Evolutionary conservation across 2,329 filamentous ascomycete species (phyloP).

Genomic region (Pseudogymnoascus destructans): DNA sequence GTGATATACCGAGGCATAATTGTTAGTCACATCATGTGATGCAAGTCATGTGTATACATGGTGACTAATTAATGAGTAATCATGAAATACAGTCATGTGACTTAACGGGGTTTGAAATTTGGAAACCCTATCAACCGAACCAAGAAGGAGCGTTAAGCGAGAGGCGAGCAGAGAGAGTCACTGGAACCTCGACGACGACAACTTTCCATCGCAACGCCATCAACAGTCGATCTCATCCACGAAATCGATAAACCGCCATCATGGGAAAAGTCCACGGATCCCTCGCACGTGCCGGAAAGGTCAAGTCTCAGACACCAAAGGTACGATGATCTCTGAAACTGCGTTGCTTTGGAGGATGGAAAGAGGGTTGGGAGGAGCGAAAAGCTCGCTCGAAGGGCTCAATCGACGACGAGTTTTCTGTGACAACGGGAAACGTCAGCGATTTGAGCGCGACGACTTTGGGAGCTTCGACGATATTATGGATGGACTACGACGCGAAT

Average conservation of each 20-base stretch:
- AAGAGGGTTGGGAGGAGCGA: constrained; percentile 5
- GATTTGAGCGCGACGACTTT: not conserved
- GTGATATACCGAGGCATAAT: constrained; percentile 1
- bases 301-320: constrained; percentile 93
- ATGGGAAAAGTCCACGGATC: constrained; percentile 94
- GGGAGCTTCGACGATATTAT: not conserved
- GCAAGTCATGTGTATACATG: not conserved
- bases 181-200: constrained; percentile 8
- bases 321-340: constrained; percentile 38
- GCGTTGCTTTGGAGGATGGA: constrained; percentile 7
- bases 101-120: not conserved
- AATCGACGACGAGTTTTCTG: not conserved
- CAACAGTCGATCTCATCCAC: constrained; percentile 9
- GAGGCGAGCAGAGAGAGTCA: constrained; percentile 7
- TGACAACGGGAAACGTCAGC: not conserved
- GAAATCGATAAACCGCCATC: constrained; percentile 35
- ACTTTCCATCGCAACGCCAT: constrained; percentile 9
- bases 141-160: constrained; percentile 7
- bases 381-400: not conserved
- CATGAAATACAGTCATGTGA: not conserved
- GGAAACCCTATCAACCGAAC: constrained; percentile 8
- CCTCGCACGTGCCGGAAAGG: constrained; percentile 91
- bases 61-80: not conserved
- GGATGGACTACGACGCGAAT: not conserved
- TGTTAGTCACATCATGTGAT: not conserved